Base-by-base conservation (phyloP, 2,329 filamentous ascomycete species). In the Dryadomyces quercivorus region DNA sequence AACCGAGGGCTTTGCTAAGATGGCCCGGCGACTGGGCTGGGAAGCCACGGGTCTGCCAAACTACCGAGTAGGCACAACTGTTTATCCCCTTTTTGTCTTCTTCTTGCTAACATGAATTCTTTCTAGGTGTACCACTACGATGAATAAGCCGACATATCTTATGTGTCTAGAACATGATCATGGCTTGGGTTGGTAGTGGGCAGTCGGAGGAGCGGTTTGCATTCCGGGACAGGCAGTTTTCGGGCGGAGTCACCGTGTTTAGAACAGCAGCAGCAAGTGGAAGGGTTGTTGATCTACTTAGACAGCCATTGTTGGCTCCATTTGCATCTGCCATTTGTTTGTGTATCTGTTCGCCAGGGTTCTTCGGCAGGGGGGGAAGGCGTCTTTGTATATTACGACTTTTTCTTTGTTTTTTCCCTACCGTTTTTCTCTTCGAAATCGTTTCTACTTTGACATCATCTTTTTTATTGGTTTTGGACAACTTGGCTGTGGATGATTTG, bases 1-100 rank as follows among this genome's bases (percentile, higher is more conserved):
- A 75, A 97, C 93, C 0, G 93, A 98, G 66, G 93, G 93, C 0
- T 98, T 98, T 65, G 91, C 93, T 18, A 95, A 92, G 72, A 98
- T 98, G 93, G 91, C 91, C 13, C 85, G 81, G 67, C 77, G 93
- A 60, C 69, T 98, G 64, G 90, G 90, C 50, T 96, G 90, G 84
- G 77, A 85, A 58, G 80, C 87, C 56, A 89, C 78, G 61, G 93
- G 93, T n/a, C 72, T 97, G 64, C 93, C 93, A 45, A 95, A 97
- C 72, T 98, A 98, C 72, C 91, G 92, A 77, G 93, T 96, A 72
- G 67, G 81, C 59, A 16, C 10, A 16, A 9, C 61, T 50, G 12
- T 5, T 15, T 4, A 9, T 45, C 38, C 36, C 9, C 0, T 46
- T 21, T 20, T 58, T 36, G 2, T 26, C 5, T 44, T 20, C 8